phyloP scores from a whole-genome alignment of 148 eudicot genomes.

The Salicornia ramosissima region DNA sequence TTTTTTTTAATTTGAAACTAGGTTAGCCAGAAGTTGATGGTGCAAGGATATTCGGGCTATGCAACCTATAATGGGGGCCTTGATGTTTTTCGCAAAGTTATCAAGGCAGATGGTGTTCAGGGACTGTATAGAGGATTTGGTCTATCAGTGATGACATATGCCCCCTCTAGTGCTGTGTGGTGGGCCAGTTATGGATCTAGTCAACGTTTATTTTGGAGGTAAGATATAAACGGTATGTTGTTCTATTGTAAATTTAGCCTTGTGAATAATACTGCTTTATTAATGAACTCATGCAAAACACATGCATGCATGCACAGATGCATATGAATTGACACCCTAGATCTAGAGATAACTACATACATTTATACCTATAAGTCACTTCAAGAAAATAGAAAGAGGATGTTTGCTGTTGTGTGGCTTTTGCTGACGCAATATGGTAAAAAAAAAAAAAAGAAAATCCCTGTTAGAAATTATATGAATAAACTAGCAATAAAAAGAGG shows the following conservation, averaged over 20 bases:
- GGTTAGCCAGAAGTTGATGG: conserved; percentile 98
- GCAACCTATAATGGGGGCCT: conserved; percentile 84
- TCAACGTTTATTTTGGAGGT: conserved; percentile 96
- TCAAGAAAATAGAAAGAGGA: background rate
- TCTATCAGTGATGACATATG: conserved; percentile 79
- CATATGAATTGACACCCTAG: background rate
- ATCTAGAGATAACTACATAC: background rate
- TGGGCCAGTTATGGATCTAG: conserved; percentile 99
- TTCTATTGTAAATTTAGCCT: conserved; percentile 10
- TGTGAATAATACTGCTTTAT: background rate
- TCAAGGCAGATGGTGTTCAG: conserved; percentile 76
- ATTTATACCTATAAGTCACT: background rate
- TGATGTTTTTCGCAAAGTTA: conserved; percentile 82
- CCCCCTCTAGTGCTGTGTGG: conserved; percentile 99
- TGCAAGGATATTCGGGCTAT: conserved; percentile 97
- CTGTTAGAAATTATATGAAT: too few relatives aligned
- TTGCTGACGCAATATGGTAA: background rate
- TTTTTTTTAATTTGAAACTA: conserved; percentile 17
- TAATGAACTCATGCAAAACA: background rate
- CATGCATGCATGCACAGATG: background rate
- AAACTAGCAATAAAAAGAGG: too few relatives aligned
- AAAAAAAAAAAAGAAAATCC: too few relatives aligned
- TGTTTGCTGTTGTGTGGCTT: background rate
- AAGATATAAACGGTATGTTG: conserved; percentile 5
- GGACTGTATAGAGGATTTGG: conserved; percentile 98